A percentile compares a stretch with the other conserved stretches of the same genome.
These are phyloP conservation scores for Martensiomyces pterosporus DNA, from an alignment of 192 early-diverging fungal genomes.

Conservation along the genomic window DNA sequence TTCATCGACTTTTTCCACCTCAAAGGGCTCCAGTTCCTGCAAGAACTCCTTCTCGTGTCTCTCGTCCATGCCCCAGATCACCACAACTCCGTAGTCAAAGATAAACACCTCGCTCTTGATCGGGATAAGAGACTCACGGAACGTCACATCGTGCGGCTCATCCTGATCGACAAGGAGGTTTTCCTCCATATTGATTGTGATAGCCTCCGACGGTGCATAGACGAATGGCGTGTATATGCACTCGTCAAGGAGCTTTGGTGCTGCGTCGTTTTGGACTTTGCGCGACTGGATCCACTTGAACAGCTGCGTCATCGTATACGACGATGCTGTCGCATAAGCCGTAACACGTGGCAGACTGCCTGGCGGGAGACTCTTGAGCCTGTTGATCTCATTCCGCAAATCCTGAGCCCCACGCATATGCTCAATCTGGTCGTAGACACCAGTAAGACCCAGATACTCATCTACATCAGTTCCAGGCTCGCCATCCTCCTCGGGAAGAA, in stretches of 20 bases:
- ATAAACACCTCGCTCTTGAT: constrained; percentile 72
- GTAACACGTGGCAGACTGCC: constrained; percentile 74
- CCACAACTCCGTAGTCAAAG: constrained; percentile 93
- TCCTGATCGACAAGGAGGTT: constrained; percentile 23
- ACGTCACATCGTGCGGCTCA: constrained; percentile 15
- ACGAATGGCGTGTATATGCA: constrained; percentile 55
- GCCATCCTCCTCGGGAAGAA: constrained; percentile 78
- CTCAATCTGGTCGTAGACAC: constrained; percentile 67
- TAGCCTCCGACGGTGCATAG: constrained; percentile 37
- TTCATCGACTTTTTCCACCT: constrained; percentile 48
- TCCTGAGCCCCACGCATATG: constrained; percentile 56
- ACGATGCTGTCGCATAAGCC: constrained; percentile 80
- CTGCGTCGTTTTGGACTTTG: constrained; percentile 57
- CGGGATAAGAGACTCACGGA: constrained; percentile 42
- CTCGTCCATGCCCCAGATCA: constrained; percentile 93
- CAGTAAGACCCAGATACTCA: constrained; percentile 50
- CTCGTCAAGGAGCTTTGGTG: constrained; percentile 78
- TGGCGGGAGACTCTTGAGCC: constrained; percentile 69
- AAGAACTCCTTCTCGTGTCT: constrained; percentile 76
- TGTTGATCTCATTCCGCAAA: constrained; percentile 63
- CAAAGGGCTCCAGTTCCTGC: constrained; percentile 65
- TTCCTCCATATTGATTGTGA: constrained; percentile 43
- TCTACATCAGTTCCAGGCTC: constrained; percentile 49
- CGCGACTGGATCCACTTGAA: constrained; percentile 71
- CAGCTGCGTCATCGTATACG: constrained; percentile 73